A percentile compares a stretch with the other conserved stretches of the same genome.
phyloP scores from a whole-genome alignment of 345 rosid species.

The Pistacia integerrima region DNA sequence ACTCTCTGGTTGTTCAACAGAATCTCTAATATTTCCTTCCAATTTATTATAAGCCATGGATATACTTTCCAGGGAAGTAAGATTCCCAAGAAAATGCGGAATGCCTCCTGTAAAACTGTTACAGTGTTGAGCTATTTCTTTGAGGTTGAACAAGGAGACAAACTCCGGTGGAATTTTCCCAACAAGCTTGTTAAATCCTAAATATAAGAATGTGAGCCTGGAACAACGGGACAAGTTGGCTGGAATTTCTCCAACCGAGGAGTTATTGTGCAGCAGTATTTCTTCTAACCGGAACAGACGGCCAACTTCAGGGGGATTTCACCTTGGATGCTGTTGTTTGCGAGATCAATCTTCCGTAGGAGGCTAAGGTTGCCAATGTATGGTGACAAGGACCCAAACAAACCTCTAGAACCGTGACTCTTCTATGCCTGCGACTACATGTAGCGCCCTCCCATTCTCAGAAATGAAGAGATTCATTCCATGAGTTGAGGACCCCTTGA shows the following conservation, averaged over 20 bases:
- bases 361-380: not conserved
- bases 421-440: too few relatives aligned
- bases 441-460: too few relatives aligned
- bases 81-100: conserved; percentile 20
- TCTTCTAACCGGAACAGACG: not conserved
- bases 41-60: not conserved
- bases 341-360: conserved; percentile 13
- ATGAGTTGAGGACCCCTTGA: too few relatives aligned
- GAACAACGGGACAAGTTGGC: conserved; percentile 15
- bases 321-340: not conserved
- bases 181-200: conserved; percentile 4
- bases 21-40: not conserved
- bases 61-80: conserved; percentile 7
- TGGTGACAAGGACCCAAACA: too few relatives aligned
- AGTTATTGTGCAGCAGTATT: not conserved
- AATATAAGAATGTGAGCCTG: not conserved
- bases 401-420: too few relatives aligned
- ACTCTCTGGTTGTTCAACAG: too few relatives aligned
- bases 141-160: conserved; percentile 4
- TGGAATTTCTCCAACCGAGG: conserved; percentile 21
- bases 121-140: not conserved
- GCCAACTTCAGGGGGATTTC: conserved; percentile 17
- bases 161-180: conserved; percentile 20
- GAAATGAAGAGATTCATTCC: too few relatives aligned
- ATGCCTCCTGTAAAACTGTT: conserved; percentile 23